Base-by-base conservation (phyloP, 2,329 filamentous ascomycete genomes). In the Pseudogymnoascus sp. region DNA sequence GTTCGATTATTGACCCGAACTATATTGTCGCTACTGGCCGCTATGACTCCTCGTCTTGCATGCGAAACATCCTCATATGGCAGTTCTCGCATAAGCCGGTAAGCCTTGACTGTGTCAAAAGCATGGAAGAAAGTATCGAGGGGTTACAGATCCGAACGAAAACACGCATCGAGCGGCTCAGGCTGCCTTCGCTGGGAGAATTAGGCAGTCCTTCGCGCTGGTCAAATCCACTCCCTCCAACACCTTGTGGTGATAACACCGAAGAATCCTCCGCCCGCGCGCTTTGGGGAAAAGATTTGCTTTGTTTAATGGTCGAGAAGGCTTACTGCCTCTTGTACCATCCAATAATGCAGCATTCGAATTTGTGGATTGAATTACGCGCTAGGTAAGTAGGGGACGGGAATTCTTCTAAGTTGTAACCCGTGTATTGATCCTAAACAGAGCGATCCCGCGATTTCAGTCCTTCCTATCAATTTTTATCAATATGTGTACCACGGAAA, bases 401-500 rank as follows among this genome's bases (percentile, higher is more conserved):
- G 27, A 8, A 42, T 55, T 13, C 48, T 64, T 38, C 62, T 62
- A n/a, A 39, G 21, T 42, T 2, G 42, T 65, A 38, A 55, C 48
- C 59, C 10, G 60, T 15, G 39, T 33, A 58, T 51, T 36, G 17
- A 27, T 27, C 6, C 4, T 13, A 10, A 9, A 41, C 59, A 68
- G 66, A 60, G 67, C 66, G n/a, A 61, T 69, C 55, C 65, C 65
- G 59, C 66, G 67, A 59, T 68, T 64, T 17, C 66, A 69, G 61
- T 64, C 66, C 12, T 68, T 67, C 60, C 42, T 69, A n/a, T 63
- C 66, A 59, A 61, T 67, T 15, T 69, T 69, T 58, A 63, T 68
- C 12, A 63, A 64, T 12, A 63, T 68, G 21, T 69, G 67, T 59
- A 66, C 65, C 39, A 67, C 65, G 29, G 61, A 61, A 10, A 59